phyloP scores from a whole-genome alignment of 1,284 basidiomycete genomes.

The Pisolithus thermaeus region DNA sequence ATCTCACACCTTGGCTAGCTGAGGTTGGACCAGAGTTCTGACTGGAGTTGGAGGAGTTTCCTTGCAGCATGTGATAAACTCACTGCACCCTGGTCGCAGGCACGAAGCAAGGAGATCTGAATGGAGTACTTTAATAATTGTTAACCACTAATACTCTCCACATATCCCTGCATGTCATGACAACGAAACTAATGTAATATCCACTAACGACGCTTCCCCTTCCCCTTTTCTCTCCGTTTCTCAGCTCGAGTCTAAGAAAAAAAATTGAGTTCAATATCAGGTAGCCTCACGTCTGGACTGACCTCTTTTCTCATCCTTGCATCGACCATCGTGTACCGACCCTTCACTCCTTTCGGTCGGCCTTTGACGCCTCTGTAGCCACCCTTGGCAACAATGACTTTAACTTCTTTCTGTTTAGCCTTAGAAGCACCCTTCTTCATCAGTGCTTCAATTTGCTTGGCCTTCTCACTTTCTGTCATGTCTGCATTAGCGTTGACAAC shows the following conservation, averaged over 20 bases:
- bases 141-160: background rate
- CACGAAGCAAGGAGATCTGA: conserved; percentile 8
- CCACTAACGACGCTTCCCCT: conserved; percentile 48
- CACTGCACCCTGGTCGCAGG: conserved; percentile 25
- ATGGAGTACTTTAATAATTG: conserved; percentile 6
- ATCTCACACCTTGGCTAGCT: conserved; percentile 34
- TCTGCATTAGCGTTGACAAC: conserved; percentile 90
- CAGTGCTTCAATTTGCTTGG: conserved; percentile 87
- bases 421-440: conserved; percentile 75
- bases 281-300: conserved; percentile 12
- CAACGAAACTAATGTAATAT: conserved; percentile 8
- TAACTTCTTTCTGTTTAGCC: conserved; percentile 74
- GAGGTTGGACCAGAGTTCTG: conserved; percentile 34
- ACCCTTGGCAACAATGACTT: conserved; percentile 92
- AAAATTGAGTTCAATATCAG: conserved; percentile 3
- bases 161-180: background rate
- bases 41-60: conserved; percentile 47
- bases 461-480: conserved; percentile 92
- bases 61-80: conserved; percentile 47
- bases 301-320: conserved; percentile 82
- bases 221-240: conserved; percentile 64
- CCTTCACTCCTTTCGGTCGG: conserved; percentile 94
- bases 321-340: conserved; percentile 90
- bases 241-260: conserved; percentile 55
- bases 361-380: conserved; percentile 88